Base-by-base conservation (phyloP, 805 yeast species). In the Spathaspora girioi region DNA sequence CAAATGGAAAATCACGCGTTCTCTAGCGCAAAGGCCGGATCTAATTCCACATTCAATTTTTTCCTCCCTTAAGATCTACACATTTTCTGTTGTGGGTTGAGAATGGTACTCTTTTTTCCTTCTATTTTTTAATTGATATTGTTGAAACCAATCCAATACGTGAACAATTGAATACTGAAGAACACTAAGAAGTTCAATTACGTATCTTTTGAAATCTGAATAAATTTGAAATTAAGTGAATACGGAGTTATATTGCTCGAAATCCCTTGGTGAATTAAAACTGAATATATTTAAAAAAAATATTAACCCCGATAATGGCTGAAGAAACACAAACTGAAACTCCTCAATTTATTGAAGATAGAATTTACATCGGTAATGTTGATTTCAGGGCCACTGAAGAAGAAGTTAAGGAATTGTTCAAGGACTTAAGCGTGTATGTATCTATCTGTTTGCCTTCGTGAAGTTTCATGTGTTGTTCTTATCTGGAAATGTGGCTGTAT, bases 351-450 rank as follows among this genome's bases (percentile, higher is more conserved):
- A 70, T 77, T 54, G 79, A 75, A 51, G 72, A 74, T 46, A 75
- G 79, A 69, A 65, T 74, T 55, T 74, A 71, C 60, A 64, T 74
- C 47, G 77, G 78, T 26, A 74, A 74, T 54, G 70, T 74, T 47
- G 74, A 74, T 57, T 74, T 64, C 62, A 66, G 65, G 53, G 73
- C 77, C 52, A 69, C 71, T 43, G 74, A 70, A 53, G 73, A 68
- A 20, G 77, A 73, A 43, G 64, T 83, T 53, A 73, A 73, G 49
- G 76, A 71, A 43, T 73, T 79, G 57, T 82, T 83, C 61, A 65
- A 66, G 49, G 83, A 75, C 19, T 77, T 76, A 54, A 64, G 65
- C 4, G 76, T 77, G 61, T 66, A 63, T 31, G 70, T 64, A 55
- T 56, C n/a, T 31, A 31, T 31, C n/a, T 31, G 12, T 31, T 19